A percentile compares a stretch with the other conserved stretches of the same genome.
Conservation (phyloP, 352 stramenopile species). For the Phytophthora nicotianae region DNA sequence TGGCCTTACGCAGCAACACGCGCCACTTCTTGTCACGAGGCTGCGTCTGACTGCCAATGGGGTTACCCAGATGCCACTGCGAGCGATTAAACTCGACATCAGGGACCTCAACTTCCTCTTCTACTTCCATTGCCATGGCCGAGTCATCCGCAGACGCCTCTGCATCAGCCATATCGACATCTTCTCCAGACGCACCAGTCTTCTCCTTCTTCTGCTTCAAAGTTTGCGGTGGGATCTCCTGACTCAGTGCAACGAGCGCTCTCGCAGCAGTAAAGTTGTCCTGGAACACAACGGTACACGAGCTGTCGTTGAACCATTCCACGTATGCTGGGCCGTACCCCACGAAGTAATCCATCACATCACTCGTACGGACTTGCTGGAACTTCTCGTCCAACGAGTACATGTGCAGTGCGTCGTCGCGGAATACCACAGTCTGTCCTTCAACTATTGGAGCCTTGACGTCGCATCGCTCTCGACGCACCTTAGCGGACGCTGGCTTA, state of each 20-base stretch:
- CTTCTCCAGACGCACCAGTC: conserved; percentile 27
- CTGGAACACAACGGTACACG: conserved; percentile 85
- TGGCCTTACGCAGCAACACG: conserved; percentile 71
- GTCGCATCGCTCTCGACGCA: conserved; percentile 67
- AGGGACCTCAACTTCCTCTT: conserved; percentile 41
- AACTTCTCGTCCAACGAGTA: conserved; percentile 85
- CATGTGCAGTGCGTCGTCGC: conserved; percentile 80
- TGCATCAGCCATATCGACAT: conserved; percentile 65
- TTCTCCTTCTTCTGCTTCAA: conserved; percentile 42
- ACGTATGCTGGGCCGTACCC: conserved; percentile 86
- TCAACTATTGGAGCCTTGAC: conserved; percentile 29
- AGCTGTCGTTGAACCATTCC: conserved; percentile 89
- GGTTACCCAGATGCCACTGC: conserved; percentile 57
- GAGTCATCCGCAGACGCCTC: conserved; percentile 22
- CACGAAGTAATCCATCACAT: conserved; percentile 80
- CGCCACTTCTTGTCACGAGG: conserved; percentile 68
- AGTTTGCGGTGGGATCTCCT: conserved; percentile 56
- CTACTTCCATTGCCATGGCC: conserved; percentile 32
- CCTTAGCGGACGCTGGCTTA: conserved; percentile 53
- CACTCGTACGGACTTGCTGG: conserved; percentile 79
- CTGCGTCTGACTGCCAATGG: conserved; percentile 62
- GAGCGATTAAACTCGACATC: conserved; percentile 72
- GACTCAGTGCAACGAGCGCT: conserved; percentile 60
- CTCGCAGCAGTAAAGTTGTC: conserved; percentile 71
- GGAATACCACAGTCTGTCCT: conserved; percentile 43